A percentile compares a stretch with the other conserved stretches of the same genome.
Evolutionary conservation across 1,284 basidiomycete genomes (phyloP).

Genomic region (Sparassis latifolia): DNA sequence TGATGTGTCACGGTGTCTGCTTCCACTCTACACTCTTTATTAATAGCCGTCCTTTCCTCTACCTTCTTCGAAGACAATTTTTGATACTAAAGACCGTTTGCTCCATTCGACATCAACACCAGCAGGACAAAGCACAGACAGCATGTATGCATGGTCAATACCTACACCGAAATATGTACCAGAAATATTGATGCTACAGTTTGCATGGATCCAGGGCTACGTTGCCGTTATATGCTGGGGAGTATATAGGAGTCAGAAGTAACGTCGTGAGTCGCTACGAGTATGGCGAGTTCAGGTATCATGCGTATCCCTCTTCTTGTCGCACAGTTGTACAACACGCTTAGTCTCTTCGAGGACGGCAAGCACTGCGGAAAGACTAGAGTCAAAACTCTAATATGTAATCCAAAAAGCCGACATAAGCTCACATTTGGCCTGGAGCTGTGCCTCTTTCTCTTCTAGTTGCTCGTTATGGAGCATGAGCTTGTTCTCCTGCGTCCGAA

Average conservation of each 20-base stretch:
- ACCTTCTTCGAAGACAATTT: no score
- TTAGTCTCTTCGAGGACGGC: constrained; percentile 53
- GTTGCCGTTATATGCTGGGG: no score
- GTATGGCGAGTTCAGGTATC: constrained; percentile 1
- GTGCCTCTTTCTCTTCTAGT: constrained; percentile 48
- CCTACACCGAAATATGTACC: no score
- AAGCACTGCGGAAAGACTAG: constrained; percentile 34
- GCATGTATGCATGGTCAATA: no score
- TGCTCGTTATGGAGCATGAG: constrained; percentile 45
- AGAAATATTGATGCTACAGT: no score
- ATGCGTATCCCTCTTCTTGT: constrained; percentile 34
- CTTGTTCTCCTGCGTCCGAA: constrained; percentile 47
- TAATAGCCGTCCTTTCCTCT: no score
- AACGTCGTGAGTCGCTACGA: no score
- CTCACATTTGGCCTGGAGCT: constrained; percentile 53
- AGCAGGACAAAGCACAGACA: no score
- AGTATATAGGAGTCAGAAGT: no score
- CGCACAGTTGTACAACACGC: constrained; percentile 38
- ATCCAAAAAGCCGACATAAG: background rate
- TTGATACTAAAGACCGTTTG: no score
- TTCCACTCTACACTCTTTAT: background rate
- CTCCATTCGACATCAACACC: no score
- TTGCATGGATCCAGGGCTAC: no score
- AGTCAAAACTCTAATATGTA: background rate
- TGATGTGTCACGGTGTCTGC: background rate